phyloP scores from a whole-genome alignment of 1,284 basidiomycete species.

The Irpex lacteus region DNA sequence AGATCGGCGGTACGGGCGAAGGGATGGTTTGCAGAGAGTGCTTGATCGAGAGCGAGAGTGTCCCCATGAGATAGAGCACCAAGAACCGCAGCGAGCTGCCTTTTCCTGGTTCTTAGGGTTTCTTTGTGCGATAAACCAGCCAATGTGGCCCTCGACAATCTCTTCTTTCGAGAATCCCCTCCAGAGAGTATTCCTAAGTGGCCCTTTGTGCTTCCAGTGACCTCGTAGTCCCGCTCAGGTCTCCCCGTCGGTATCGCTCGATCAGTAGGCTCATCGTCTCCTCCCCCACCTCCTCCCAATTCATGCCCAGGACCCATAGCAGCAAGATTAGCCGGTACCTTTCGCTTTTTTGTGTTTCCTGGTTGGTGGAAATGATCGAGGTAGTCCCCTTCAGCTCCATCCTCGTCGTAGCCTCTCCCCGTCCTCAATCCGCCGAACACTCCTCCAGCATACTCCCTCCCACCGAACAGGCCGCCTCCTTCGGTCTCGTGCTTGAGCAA shows the following conservation, averaged over 20 bases:
- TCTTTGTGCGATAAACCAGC: conserved; percentile 76
- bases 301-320: conserved; percentile 39
- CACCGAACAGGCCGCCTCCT: neutral
- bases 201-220: conserved; percentile 6
- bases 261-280: conserved; percentile 36
- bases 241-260: conserved; percentile 24
- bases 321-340: conserved; percentile 60
- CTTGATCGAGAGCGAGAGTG: conserved; percentile 70
- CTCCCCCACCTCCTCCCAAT: conserved; percentile 29
- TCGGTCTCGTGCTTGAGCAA: conserved; percentile 30
- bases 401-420: conserved; percentile 39
- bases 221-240: conserved; percentile 24
- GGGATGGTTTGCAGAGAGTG: conserved; percentile 61
- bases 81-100: conserved; percentile 65
- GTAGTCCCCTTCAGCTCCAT: conserved; percentile 55
- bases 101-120: conserved; percentile 60
- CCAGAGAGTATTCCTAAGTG: neutral
- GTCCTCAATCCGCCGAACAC: conserved; percentile 21
- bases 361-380: conserved; percentile 66
- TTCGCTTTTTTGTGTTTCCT: conserved; percentile 83
- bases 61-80: conserved; percentile 61
- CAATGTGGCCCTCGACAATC: conserved; percentile 55
- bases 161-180: conserved; percentile 36
- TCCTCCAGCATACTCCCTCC: conserved; percentile 1
- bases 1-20: conserved; percentile 34